Evolutionary conservation across 805 yeast genomes (phyloP).

Genomic region (Spathaspora girioi): DNA sequence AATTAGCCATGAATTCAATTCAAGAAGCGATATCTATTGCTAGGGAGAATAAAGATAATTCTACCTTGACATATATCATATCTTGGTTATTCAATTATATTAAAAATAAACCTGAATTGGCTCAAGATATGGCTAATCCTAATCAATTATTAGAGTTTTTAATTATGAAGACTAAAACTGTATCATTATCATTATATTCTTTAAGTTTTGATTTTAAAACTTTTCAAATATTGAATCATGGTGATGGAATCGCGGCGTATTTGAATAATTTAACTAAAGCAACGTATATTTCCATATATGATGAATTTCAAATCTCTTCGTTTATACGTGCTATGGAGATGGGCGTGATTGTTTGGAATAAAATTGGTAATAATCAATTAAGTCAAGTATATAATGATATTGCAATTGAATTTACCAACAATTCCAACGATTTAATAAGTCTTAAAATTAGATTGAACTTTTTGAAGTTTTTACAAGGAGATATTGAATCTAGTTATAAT

Average conservation of each 20-base stretch:
- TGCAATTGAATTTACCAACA: slow-evolving; percentile 39
- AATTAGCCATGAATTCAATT: slow-evolving; percentile 71
- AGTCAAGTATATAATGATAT: slow-evolving; percentile 47
- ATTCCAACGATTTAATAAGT: slow-evolving; percentile 37
- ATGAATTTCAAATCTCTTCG: slow-evolving; percentile 29
- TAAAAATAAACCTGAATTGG: slow-evolving; percentile 58
- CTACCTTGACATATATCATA: slow-evolving; percentile 66
- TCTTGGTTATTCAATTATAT: slow-evolving; percentile 74
- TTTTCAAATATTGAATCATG: slow-evolving; percentile 48
- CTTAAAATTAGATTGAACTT: slow-evolving; percentile 38
- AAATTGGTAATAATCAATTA: slow-evolving; percentile 47
- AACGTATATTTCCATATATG: slow-evolving; percentile 50
- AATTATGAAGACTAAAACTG: slow-evolving; percentile 49
- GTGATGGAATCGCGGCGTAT: slow-evolving; percentile 46
- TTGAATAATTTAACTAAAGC: slow-evolving; percentile 59
- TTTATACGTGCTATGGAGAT: slow-evolving; percentile 47
- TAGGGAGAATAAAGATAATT: slow-evolving; percentile 73
- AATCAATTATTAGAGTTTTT: slow-evolving; percentile 66
- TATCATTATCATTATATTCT: slow-evolving; percentile 48
- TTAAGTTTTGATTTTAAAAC: slow-evolving; percentile 67
- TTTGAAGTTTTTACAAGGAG: slow-evolving; percentile 34
- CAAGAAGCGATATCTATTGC: slow-evolving; percentile 88
- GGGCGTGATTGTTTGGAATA: slow-evolving; percentile 46
- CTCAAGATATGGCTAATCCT: slow-evolving; percentile 36
- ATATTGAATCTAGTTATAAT: slow-evolving; percentile 35